These are phyloP conservation scores for Drosera capensis DNA, from an alignment of 148 eudicot genomes.

Conservation along the genomic window DNA sequence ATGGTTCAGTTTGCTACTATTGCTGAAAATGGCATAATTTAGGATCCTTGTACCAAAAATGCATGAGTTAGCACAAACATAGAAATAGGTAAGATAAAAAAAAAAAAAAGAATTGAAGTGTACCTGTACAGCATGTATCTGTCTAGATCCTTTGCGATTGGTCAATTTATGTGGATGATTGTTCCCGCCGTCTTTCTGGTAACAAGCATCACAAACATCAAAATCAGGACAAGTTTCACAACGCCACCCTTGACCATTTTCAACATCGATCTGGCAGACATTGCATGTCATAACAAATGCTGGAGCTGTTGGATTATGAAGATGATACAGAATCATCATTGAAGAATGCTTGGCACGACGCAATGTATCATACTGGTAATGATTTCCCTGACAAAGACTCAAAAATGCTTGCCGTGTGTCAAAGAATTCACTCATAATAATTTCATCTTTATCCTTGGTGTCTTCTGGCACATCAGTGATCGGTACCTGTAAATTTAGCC, in stretches of 20 bases:
- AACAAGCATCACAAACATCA: constrained; percentile 86
- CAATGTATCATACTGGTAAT: constrained; percentile 93
- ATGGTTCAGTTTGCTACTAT: too few species aligned
- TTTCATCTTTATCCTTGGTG: constrained; percentile 84
- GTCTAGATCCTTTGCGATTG: constrained; percentile 78
- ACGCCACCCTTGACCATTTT: constrained; percentile 98
- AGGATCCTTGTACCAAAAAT: too few species aligned
- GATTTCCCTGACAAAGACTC: constrained; percentile 97
- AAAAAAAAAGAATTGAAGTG: too few species aligned
- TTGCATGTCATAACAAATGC: constrained; percentile 88
- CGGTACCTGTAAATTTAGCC: constrained; percentile 39
- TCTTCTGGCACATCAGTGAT: constrained; percentile 56
- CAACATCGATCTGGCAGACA: constrained; percentile 75
- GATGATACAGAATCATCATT: constrained; percentile 98
- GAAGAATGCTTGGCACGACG: constrained; percentile 99
- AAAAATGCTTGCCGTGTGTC: constrained; percentile 92
- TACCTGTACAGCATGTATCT: constrained; percentile 83
- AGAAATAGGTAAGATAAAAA: too few species aligned
- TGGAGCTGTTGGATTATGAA: constrained; percentile 98
- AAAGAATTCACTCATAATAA: constrained; percentile 93
- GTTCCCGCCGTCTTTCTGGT: constrained; percentile 61
- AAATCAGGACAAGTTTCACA: constrained; percentile 95
- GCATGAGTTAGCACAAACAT: too few species aligned
- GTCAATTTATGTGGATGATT: constrained; percentile 96
- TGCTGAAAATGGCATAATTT: too few species aligned